Conservation (phyloP, 2,329 filamentous ascomycete species). For the Onygenales sp. region DNA sequence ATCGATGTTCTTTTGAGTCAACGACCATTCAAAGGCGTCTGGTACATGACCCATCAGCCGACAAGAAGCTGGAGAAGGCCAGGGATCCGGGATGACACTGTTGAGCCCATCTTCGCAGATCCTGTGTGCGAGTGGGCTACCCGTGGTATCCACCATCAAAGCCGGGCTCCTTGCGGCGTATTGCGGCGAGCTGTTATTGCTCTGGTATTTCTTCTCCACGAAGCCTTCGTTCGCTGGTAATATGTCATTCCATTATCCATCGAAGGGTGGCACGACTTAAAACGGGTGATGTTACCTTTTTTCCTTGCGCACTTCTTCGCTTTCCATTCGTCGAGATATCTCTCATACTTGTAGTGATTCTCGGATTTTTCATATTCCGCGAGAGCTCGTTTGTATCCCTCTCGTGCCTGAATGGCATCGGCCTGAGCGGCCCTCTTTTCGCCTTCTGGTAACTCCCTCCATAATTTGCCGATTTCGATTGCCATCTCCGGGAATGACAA, state of each 20-base stretch:
- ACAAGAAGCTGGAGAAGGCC: too few species aligned
- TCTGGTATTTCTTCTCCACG: not conserved
- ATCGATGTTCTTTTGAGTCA: too few species aligned
- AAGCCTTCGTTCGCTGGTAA: not conserved
- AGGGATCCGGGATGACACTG: too few species aligned
- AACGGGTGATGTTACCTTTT: not conserved
- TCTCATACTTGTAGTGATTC: slow-evolving; percentile 1
- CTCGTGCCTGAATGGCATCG: slow-evolving; percentile 1
- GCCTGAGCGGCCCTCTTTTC: slow-evolving; percentile 5
- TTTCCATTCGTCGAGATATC: slow-evolving; percentile 5
- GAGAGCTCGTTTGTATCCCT: slow-evolving; percentile 4
- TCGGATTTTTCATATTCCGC: slow-evolving; percentile 5
- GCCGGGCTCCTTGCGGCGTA: slow-evolving; percentile 1
- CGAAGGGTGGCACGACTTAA: not conserved
- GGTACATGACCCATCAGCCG: too few species aligned
- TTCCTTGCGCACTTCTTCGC: slow-evolving; percentile 4
- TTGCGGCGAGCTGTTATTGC: not conserved
- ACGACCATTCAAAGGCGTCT: too few species aligned
- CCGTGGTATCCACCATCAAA: not conserved
- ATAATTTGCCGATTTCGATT: slow-evolving; percentile 6
- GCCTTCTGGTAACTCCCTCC: slow-evolving; percentile 6
- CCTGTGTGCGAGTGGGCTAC: not conserved
- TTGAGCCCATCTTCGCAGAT: not conserved
- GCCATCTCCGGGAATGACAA: slow-evolving; percentile 8
- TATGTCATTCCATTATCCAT: not conserved